A percentile compares a stretch with the other conserved stretches of the same genome.
Conservation (phyloP, 2,329 filamentous ascomycete species). For the Ophiostoma quercus region DNA sequence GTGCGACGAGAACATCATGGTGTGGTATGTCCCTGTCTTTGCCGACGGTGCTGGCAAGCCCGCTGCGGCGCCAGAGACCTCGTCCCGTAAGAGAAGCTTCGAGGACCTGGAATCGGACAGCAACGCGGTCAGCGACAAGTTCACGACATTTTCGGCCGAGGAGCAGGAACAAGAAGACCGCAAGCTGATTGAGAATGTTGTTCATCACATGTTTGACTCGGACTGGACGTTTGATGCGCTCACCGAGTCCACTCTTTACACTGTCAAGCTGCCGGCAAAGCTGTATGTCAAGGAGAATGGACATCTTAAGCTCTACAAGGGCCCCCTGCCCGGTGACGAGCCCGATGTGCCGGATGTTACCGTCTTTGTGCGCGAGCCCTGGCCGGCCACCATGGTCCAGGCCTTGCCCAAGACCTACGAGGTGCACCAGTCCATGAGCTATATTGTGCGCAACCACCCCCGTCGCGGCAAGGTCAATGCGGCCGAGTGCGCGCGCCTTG, state of each 20-base stretch:
- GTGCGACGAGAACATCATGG: constrained; percentile 68
- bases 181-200: constrained; percentile 53
- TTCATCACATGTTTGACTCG: constrained; percentile 75
- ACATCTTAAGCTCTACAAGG: constrained; percentile 62
- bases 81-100: constrained; percentile 35
- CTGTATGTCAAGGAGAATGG: constrained; percentile 64
- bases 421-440: constrained; percentile 67
- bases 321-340: constrained; percentile 55
- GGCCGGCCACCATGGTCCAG: constrained; percentile 64
- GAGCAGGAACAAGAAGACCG: constrained; percentile 35
- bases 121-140: not conserved
- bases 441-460: constrained; percentile 73
- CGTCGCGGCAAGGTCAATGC: constrained; percentile 76
- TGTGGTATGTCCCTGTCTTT: constrained; percentile 70
- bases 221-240: constrained; percentile 68
- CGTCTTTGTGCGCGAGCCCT: constrained; percentile 69
- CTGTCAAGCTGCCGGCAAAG: constrained; percentile 62
- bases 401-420: constrained; percentile 64
- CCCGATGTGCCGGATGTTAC: constrained; percentile 55
- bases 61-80: constrained; percentile 14
- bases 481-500: constrained; percentile 57
- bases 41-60: constrained; percentile 21
- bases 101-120: constrained; percentile 28
- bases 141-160: not conserved
- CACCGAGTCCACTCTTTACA: constrained; percentile 57